Evolutionary conservation across 768 basidiomycete genomes (phyloP), one percentile per base, ranked within the genome.

Genomic region (Fomitopsis serialis): DNA sequence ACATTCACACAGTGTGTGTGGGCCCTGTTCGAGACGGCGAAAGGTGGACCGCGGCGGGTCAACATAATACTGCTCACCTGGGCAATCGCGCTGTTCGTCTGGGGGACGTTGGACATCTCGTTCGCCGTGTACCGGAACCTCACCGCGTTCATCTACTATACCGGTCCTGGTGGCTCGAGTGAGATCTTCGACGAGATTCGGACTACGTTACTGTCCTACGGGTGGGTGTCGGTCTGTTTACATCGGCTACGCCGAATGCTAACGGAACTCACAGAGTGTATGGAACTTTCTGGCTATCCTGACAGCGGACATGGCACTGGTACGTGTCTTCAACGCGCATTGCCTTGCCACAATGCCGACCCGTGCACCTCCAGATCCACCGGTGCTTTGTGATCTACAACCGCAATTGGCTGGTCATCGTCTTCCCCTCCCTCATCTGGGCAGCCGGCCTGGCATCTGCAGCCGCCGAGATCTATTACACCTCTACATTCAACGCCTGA

Each of bases 101-200:
- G 50, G 23, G 49, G 32, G 9, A 55, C 54, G n/a, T 12, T 50
- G 7, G 53, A 54, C 27, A 48, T 54, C 24, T 67, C 69, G 11
- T 72, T 74, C 47, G 67, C 71, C 35, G 61, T 76, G 4, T 65
- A 65, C 19, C 73, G 72, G 53, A 72, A 74, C 53, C 58, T 77
- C 17, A 66, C 72, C 12, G 73, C 70, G 1, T 75, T 74, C 50
- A 60, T 76, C n/a, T 62, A 62, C 21, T 67, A 63, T 50, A 48
- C 58, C 9, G 54, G 54, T 2, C 48, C 54, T 5, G 54, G 54
- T 10, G 69, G 67, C 4, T 58, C 69, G 43, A 61, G 71, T 0
- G 65, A 62, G 13, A 65, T 65, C 25, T 74, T 76, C 49, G 61
- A 64, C 19, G 44, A 70, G 42, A 72, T 69, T 71, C 70, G 1